Conservation (phyloP, 2,329 filamentous ascomycete species). For the Helicocarpus griseus region DNA sequence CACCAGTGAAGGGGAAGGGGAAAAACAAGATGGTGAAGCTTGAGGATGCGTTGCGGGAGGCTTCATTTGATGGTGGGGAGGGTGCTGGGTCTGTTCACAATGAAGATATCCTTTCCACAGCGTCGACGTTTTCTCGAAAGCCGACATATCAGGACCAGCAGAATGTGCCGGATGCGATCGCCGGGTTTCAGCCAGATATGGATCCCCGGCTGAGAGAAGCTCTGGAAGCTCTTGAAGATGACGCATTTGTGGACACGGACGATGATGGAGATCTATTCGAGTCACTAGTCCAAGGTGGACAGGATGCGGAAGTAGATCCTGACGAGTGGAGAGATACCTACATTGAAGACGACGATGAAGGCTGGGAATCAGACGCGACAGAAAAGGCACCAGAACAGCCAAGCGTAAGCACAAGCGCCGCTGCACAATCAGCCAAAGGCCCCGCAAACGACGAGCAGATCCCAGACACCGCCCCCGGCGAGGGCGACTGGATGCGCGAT, state of each 20-base stretch:
- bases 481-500: constrained; percentile 80
- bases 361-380: constrained; percentile 92
- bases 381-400: constrained; percentile 55
- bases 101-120: constrained; percentile 24
- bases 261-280: constrained; percentile 75
- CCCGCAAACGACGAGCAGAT: constrained; percentile 27
- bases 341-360: constrained; percentile 57
- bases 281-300: constrained; percentile 56
- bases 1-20: constrained; percentile 46
- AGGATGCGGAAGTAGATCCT: constrained; percentile 59
- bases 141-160: constrained; percentile 87
- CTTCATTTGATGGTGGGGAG: constrained; percentile 39
- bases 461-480: constrained; percentile 46
- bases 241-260: constrained; percentile 79
- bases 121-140: constrained; percentile 67
- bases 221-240: constrained; percentile 86
- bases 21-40: constrained; percentile 69
- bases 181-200: constrained; percentile 96
- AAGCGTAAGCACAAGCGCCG: constrained; percentile 15
- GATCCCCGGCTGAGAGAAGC: constrained; percentile 85
- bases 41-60: constrained; percentile 67
- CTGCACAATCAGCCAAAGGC: constrained; percentile 7
- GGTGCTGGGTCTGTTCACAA: constrained; percentile 11
- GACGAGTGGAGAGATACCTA: constrained; percentile 64
- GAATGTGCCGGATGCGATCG: constrained; percentile 79